Base-by-base conservation (phyloP, 768 basidiomycete species). In the Lentinula raphanica region DNA sequence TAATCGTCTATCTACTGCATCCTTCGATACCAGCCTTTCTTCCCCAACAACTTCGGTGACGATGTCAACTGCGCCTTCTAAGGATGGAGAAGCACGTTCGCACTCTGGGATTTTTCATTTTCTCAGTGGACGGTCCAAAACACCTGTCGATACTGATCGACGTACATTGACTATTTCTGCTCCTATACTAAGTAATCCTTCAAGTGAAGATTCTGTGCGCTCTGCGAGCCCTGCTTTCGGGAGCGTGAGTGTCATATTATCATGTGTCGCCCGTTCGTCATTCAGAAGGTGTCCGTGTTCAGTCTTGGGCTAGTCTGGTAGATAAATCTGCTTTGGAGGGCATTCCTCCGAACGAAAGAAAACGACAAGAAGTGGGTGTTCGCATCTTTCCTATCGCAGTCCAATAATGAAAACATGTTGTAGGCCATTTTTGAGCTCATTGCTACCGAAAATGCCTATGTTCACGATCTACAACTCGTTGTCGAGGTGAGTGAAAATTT, bases 381-480 rank as follows among this genome's bases (percentile, higher is more conserved):
- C 7, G 27, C 54, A 21, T 19, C 21, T 28, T 29, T 46, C 9
- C 11, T 21, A n/a, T 29, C n/a, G n/a, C n/a, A n/a, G n/a, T n/a
- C n/a, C n/a, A n/a, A n/a, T n/a, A n/a, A n/a, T n/a, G n/a, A 12
- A 28, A 8, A 1, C 31, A 21, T 31, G 27, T 44, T 53, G 13
- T 62, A 90, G 86, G 88, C 92, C 0, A 96, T 97, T 53, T 98
- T 98, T 63, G 96, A 99, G 72, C 79, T 98, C 54, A 96, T 98
- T 63, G 80, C 81, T 5, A 98, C 96, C 0, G 96, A 99, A 69
- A 80, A 78, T 7, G 84, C 90, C 0, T 99, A 97, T 65, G 93
- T 98, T 45, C 81, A 93, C 23, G 92, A 95, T 68, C 71, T 98
- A 28, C 96, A 99, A 66, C 79, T 96, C 31, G 86, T 95, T 60